Conservation (phyloP, 306 rosid species). For the Herpetospermum pedunculosum region DNA sequence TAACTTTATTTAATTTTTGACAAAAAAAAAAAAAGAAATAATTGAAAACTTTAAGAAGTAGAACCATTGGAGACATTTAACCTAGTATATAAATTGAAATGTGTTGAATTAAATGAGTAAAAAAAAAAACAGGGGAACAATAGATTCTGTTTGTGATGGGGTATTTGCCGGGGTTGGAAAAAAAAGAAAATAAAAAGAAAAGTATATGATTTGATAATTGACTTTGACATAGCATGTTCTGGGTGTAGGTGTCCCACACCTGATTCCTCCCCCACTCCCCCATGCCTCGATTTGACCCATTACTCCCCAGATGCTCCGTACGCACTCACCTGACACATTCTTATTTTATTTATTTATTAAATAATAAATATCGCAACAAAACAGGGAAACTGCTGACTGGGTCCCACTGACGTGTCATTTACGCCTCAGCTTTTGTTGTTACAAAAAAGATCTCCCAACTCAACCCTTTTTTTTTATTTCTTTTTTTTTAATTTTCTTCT, state of each 20-base stretch:
- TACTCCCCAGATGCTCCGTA: constrained; percentile 9
- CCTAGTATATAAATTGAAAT: neutral
- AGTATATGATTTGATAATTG: neutral
- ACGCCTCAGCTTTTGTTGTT: neutral
- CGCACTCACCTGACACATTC: constrained; percentile 5
- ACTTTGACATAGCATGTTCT: neutral
- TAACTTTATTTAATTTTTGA: too few relatives aligned
- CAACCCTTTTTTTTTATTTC: neutral
- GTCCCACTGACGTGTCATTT: constrained; percentile 6
- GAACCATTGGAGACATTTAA: too few relatives aligned
- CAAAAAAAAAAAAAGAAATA: too few relatives aligned
- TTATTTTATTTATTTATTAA: neutral
- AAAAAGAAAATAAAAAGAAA: too few relatives aligned
- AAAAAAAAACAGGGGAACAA: neutral
- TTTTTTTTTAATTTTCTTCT: neutral
- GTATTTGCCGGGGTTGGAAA: neutral
- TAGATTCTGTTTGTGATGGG: neutral
- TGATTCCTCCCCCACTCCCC: neutral
- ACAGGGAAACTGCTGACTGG: constrained; percentile 8
- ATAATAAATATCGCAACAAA: neutral
- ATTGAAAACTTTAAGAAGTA: too few relatives aligned
- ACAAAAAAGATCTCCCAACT: neutral
- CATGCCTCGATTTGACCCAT: constrained; percentile 8
- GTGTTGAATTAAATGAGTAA: neutral
- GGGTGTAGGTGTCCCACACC: constrained; percentile 5